Base-by-base conservation (phyloP, 495 filamentous ascomycete genomes). In the Hapsidospora chrysogenum region DNA sequence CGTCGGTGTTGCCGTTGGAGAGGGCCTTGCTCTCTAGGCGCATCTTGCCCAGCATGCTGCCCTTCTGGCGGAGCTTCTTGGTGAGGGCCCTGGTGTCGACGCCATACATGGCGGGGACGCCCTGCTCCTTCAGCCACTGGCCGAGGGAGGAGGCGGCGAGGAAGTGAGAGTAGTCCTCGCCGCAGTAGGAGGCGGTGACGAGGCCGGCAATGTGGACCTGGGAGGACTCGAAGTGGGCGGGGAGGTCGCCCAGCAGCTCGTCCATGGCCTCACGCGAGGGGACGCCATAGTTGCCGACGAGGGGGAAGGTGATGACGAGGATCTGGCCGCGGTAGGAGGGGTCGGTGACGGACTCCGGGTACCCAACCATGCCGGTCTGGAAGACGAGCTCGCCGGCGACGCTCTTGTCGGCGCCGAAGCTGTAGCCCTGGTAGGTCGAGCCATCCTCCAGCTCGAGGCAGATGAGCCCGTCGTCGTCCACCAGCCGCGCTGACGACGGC, bases 291-390 rank as follows among this genome's bases (percentile, higher is more conserved):
- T 93, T 93, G 46, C 85, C 85, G 39, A 86, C 78, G 11, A 92
- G 65, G 17, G 85, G 85, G 55, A 89, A 92, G 17, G 85, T 93
- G 46, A 92, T 68, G 47, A 92, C 82, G 34, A 93, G 70, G 33
- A 93, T 85, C 57, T 93, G 85, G 25, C 85, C 85, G 11, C 80
- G 80, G 56, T 93, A 93, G 38, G 85, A 92, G 40, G 85, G 85
- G 47, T 93, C 85, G 33, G 85, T 93, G 47, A 93, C 69, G 9
- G 82, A 86, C 63, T 97, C 89, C 20, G 89, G 86, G 51, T 97
- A 97, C 41, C 89, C 89, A 38, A 97, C 89, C 89, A 97, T 92
- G 51, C 89, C 89, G 33, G 89, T 97, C 67, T 97, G 89, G 63
- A 97, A 97, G 57, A 97, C 89, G 52, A 96, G 65, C 70, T 97